A percentile compares a stretch with the other conserved stretches of the same genome.
Evolutionary conservation across 768 basidiomycete genomes (phyloP).

Genomic region (Dioszegia aurantiaca): DNA sequence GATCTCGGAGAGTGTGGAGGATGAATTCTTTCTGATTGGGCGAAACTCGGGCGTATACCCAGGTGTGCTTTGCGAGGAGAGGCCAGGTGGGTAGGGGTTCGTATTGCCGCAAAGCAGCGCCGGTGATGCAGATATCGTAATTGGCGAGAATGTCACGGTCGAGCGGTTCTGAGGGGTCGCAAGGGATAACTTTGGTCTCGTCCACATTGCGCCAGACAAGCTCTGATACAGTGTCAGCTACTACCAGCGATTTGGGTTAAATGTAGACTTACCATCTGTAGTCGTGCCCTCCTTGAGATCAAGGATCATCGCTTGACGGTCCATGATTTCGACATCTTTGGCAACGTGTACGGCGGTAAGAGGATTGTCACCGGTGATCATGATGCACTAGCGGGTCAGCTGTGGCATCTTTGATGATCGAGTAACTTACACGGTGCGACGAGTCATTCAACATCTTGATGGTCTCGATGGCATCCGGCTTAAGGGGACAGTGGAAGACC

Average conservation of each 20-base stretch:
- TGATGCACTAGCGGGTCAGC: conserved; percentile 69
- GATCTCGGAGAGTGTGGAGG: conserved; percentile 78
- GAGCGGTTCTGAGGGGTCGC: conserved; percentile 73
- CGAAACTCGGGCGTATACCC: conserved; percentile 98
- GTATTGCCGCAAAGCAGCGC: conserved; percentile 85
- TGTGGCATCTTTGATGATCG: not conserved
- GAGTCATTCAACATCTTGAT: conserved; percentile 94
- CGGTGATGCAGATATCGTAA: conserved; percentile 96
- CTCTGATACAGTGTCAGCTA: conserved; percentile 57
- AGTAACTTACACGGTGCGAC: conserved; percentile 77
- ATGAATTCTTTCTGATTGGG: conserved; percentile 95
- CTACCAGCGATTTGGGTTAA: not conserved
- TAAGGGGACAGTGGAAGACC: conserved; percentile 97
- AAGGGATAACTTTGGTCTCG: conserved; percentile 80
- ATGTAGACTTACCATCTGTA: conserved; percentile 60
- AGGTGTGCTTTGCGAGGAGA: conserved; percentile 84
- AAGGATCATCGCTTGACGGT: conserved; percentile 87
- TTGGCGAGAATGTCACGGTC: conserved; percentile 73
- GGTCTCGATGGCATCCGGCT: conserved; percentile 82
- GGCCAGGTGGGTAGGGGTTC: conserved; percentile 67
- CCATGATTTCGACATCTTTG: conserved; percentile 92
- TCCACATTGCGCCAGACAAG: conserved; percentile 93
- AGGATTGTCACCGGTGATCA: conserved; percentile 99
- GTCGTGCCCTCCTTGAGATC: conserved; percentile 79
- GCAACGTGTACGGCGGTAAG: conserved; percentile 96